Percentiles rank a stretch among this genome's conserved stretches.
phyloP scores from a whole-genome alignment of 1,139 yeast species.

The Blastobotrys arbuscula region DNA sequence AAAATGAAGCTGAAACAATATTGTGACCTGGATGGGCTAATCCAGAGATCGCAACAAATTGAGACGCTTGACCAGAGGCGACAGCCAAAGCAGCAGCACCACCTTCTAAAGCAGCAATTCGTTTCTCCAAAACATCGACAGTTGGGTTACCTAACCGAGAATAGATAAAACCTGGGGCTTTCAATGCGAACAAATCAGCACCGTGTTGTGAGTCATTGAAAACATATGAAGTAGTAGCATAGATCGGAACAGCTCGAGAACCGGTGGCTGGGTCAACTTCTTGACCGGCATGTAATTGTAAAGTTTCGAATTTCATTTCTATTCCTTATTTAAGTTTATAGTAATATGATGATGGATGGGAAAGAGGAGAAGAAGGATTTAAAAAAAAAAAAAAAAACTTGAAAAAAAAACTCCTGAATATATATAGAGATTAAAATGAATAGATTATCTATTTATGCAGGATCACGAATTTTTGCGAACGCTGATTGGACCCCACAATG shows the following conservation, averaged over 20 bases:
- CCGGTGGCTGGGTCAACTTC: slow-evolving; percentile 51
- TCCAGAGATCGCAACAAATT: slow-evolving; percentile 74
- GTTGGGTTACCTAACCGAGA: slow-evolving; percentile 93
- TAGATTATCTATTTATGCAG: background rate
- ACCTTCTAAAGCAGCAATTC: slow-evolving; percentile 88
- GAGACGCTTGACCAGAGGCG: slow-evolving; percentile 95
- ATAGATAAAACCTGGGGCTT: slow-evolving; percentile 78
- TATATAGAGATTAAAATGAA: too few species aligned
- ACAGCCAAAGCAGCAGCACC: slow-evolving; percentile 91
- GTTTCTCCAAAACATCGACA: slow-evolving; percentile 78
- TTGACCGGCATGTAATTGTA: slow-evolving; percentile 86
- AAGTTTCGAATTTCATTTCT: slow-evolving; percentile 65
- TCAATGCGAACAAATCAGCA: slow-evolving; percentile 80
- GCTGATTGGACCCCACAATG: background rate
- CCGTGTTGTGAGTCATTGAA: slow-evolving; percentile 88
- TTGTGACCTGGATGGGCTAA: slow-evolving; percentile 88
- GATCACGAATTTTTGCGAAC: background rate
- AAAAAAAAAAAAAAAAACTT: too few species aligned
- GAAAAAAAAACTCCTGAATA: too few species aligned
- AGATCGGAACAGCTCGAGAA: slow-evolving; percentile 90
- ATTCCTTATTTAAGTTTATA: background rate
- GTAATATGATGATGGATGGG: background rate
- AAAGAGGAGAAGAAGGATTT: background rate
- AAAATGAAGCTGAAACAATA: slow-evolving; percentile 76
- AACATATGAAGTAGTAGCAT: slow-evolving; percentile 62